Evolutionary conservation across 2,329 filamentous ascomycete species (phyloP), one percentile per base, ranked within the genome.

Genomic region (Albifimbria verrucaria): DNA sequence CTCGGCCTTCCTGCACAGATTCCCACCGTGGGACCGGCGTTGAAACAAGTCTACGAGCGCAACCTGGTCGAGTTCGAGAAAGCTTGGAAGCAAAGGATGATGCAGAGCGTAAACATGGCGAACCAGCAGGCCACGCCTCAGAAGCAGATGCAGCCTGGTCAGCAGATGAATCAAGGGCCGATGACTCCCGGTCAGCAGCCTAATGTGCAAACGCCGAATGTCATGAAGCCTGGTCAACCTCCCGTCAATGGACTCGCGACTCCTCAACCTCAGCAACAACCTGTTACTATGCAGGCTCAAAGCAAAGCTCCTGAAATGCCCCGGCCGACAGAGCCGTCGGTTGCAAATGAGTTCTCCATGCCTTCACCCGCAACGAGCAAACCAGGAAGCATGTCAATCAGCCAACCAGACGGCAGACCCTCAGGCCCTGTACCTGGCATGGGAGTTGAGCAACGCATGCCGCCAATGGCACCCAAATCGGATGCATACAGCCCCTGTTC

Each of bases 61-160:
- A 92, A 92, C 59, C 73, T 97, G 6, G 73, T 81, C 23, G 81
- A 86, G 26, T 97, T 96, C 58, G 92, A 97, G 66, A 82, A 86
- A 54, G 81, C 80, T 2, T 88, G 81, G 75, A 77, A 76, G 58
- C 76, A 75, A 23, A 74, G 77, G 43, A 77, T 80, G 65, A 73
- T 78, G 50, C 79, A 83, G 56, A 39, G 18, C 18, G 18, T 39
- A n/a, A n/a, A n/a, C n/a, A n/a, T n/a, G 18, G 74, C 79, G 73
- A 58, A 76, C 18, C 74, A 70, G 20, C 65, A 67, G 12, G 59
- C 52, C 20, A 65, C 67, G 5, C 67, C 67, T 2, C 65, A 68
- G 51, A 68, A 69, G 59, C 68, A 67, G 32, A 71, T 75, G 65
- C 68, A 65, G 42, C 53, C 61, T 17, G 61, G 60, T 6, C 68